phyloP scores from a whole-genome alignment of 2,329 filamentous ascomycete genomes.

The Arthrobotrys iridis region DNA sequence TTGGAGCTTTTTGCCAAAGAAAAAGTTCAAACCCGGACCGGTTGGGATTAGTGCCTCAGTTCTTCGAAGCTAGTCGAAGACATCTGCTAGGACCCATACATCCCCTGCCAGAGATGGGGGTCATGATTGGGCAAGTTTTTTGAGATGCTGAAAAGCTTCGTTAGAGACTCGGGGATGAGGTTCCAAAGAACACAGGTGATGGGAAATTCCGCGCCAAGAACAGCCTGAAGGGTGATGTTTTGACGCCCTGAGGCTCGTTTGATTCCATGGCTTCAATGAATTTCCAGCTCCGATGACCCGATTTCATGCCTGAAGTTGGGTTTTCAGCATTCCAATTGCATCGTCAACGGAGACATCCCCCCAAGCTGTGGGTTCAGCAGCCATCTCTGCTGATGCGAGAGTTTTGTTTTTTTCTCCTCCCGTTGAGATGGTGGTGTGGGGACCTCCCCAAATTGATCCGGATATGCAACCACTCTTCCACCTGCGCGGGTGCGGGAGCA shows the following conservation, averaged over 20 bases:
- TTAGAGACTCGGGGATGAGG: slow-evolving; percentile 31
- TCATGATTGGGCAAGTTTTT: slow-evolving; percentile 43
- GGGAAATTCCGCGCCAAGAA: slow-evolving; percentile 15
- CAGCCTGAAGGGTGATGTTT: neutral
- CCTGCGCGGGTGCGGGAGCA: slow-evolving; percentile 54
- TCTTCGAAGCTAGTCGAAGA: slow-evolving; percentile 44
- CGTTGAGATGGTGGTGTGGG: slow-evolving; percentile 46
- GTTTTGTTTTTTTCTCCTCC: no score
- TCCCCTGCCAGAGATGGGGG: slow-evolving; percentile 25
- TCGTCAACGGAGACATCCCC: neutral
- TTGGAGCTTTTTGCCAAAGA: slow-evolving; percentile 31
- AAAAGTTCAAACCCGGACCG: slow-evolving; percentile 40
- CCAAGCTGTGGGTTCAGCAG: no score
- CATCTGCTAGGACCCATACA: slow-evolving; percentile 22
- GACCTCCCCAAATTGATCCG: slow-evolving; percentile 47
- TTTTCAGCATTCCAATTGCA: neutral
- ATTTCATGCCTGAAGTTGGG: slow-evolving; percentile 11
- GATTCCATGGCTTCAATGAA: neutral
- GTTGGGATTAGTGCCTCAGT: slow-evolving; percentile 34
- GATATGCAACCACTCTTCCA: slow-evolving; percentile 53
- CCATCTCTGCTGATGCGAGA: neutral
- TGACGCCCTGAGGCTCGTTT: neutral
- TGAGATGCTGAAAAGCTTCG: slow-evolving; percentile 26
- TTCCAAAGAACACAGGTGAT: neutral
- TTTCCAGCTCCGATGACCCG: neutral